phyloP scores from a whole-genome alignment of 768 basidiomycete species.

The Steccherinum ochraceum region DNA sequence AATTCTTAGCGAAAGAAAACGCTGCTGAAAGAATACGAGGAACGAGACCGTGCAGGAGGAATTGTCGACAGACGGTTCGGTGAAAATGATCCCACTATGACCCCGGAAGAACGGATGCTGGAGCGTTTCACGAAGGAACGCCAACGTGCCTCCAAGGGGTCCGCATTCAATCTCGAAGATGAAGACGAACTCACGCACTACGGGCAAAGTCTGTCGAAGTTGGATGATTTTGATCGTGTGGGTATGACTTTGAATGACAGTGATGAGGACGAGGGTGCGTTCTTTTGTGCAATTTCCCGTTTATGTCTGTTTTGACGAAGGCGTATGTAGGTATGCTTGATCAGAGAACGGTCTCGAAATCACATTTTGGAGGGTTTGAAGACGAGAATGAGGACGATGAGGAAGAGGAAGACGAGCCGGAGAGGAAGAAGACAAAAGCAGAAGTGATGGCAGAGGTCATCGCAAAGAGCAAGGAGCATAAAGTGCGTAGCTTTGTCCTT shows the following conservation, averaged over 20 bases:
- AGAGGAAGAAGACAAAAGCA: conserved; percentile 83
- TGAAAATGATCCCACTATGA: conserved; percentile 88
- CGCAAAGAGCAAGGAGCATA: conserved; percentile 94
- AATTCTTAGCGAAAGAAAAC: conserved; percentile 71
- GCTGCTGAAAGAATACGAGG: conserved; percentile 81
- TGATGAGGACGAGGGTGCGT: conserved; percentile 38
- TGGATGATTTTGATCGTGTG: conserved; percentile 79
- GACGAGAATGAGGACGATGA: conserved; percentile 58
- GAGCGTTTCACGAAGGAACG: conserved; percentile 93
- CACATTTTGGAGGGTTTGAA: conserved; percentile 85
- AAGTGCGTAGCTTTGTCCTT: conserved; percentile 44
- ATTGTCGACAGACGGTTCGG: conserved; percentile 94
- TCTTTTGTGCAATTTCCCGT: background rate
- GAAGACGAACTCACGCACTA: conserved; percentile 91
- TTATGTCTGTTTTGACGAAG: background rate
- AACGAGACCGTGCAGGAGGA: conserved; percentile 77
- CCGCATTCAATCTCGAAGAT: conserved; percentile 84
- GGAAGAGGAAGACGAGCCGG: conserved; percentile 55
- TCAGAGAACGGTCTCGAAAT: conserved; percentile 53
- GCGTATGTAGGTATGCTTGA: conserved; percentile 70
- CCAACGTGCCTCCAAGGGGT: conserved; percentile 69
- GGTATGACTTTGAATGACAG: conserved; percentile 54
- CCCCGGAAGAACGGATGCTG: conserved; percentile 94
- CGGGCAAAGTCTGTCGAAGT: conserved; percentile 76
- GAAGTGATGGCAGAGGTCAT: conserved; percentile 99